Base-by-base conservation (phyloP, 2,329 filamentous ascomycete genomes). In the Dothideomycetes sp. region DNA sequence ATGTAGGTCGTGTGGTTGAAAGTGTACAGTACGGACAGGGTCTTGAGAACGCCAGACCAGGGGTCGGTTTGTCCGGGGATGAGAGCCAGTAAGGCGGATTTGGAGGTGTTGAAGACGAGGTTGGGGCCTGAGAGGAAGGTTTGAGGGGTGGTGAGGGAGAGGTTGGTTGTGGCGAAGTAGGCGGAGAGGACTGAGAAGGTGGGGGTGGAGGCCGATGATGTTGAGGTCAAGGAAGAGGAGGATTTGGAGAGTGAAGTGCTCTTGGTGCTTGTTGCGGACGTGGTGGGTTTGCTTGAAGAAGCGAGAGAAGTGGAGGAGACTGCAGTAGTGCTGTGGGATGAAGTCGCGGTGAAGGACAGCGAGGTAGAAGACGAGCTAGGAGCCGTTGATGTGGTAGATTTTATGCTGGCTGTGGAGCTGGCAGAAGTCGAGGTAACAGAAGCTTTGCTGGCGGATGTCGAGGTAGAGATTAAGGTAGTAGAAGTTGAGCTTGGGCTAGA, bases 21-120 rank as follows among this genome's bases (percentile, higher is more conserved):
- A 15, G 43, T 30, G 17, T 45, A 45, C 7, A 45, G 37, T 18
- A 45, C 16, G 11, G 37, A 34, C 10, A 45, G 12, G 4, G 36
- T 31, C 31, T 45, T 45, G 19, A 24, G 11, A 17, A 4, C 30
- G 11, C 36, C 41, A 2, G 19, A 37, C 40, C 40, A 45, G 2
- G 43, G 43, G 10, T 45, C 43, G 4, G 36, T 19, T 3, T 31
- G 29, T 3, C 35, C 37, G 12, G 40, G 29, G 22, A 19, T 34
- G 19, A 40, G 31, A 10, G 31, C 19, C 4, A 41, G 37, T n/a
- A n/a, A n/a, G n/a, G n/a, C n/a, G n/a, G n/a, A n/a, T n/a, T 31
- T 43, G 31, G 34, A 35, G 18, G 43, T 45, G 18, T 45, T 36
- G 22, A 45, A 17, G 11, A 39, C 37, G 19, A 45, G 11, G 12